These are phyloP conservation scores for Nakazawaea pomicola DNA, from an alignment of 805 yeast species.

Conservation along the genomic window DNA sequence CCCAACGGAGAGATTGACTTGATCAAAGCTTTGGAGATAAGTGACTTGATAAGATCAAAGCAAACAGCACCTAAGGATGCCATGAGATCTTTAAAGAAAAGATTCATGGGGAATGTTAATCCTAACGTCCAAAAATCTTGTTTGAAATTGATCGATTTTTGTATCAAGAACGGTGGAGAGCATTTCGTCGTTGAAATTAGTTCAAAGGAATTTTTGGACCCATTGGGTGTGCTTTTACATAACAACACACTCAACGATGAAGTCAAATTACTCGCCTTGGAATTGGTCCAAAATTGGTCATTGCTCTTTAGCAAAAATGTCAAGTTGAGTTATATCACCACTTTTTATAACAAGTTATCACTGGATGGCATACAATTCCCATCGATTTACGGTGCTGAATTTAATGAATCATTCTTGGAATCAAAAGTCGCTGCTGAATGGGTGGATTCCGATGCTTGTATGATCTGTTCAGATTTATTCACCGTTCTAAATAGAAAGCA, in stretches of 20 bases:
- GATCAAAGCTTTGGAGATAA: conserved; percentile 67
- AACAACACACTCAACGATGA: conserved; percentile 32
- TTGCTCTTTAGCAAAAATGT: conserved; percentile 63
- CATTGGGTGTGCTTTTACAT: conserved; percentile 46
- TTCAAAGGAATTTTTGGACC: conserved; percentile 81
- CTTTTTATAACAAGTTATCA: conserved; percentile 53
- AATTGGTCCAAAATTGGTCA: conserved; percentile 73
- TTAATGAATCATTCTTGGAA: conserved; percentile 59
- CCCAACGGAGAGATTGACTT: conserved; percentile 89
- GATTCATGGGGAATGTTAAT: conserved; percentile 59
- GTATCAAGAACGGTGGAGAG: conserved; percentile 89
- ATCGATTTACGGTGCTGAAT: conserved; percentile 33
- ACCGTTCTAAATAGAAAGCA: conserved; percentile 85
- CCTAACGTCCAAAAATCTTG: conserved; percentile 78
- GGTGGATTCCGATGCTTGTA: conserved; percentile 93
- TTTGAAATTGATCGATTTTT: conserved; percentile 73
- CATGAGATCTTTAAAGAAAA: conserved; percentile 75
- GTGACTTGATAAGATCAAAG: conserved; percentile 82
- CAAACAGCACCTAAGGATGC: conserved; percentile 75
- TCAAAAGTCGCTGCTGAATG: conserved; percentile 95
- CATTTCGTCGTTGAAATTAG: conserved; percentile 79
- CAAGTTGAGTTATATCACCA: conserved; percentile 60
- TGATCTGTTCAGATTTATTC: conserved; percentile 83
- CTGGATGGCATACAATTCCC: conserved; percentile 70
- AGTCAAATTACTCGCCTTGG: conserved; percentile 58